Evolutionary conservation across 2,329 filamentous ascomycete genomes (phyloP).

Genomic region (Rhinocladiella mackenziei): DNA sequence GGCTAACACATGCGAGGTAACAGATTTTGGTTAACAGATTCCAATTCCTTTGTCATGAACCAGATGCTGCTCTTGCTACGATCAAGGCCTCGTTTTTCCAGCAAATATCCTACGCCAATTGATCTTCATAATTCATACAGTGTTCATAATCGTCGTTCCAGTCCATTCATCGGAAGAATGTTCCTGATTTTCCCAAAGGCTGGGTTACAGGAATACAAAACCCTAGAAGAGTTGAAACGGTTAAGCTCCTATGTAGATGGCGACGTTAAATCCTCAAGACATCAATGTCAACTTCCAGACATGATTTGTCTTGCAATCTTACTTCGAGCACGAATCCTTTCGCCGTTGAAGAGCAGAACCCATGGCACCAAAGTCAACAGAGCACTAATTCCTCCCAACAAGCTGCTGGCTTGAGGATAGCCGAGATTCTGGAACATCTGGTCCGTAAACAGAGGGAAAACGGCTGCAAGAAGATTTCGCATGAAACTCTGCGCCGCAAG

Average conservation of each 20-base stretch:
- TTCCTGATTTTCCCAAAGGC: no score
- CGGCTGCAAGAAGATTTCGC: constrained; percentile 75
- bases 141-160: no score
- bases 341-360: constrained; percentile 75
- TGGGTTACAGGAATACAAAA: no score
- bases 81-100: no score
- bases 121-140: no score
- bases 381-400: constrained; percentile 68
- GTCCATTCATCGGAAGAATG: background rate
- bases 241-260: background rate
- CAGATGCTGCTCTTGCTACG: no score
- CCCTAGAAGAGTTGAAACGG: no score
- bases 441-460: constrained; percentile 72
- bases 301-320: constrained; percentile 61
- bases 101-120: no score
- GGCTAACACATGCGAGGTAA: no score
- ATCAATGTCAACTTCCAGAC: constrained; percentile 1
- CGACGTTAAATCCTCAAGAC: background rate
- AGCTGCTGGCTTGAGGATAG: constrained; percentile 64
- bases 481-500: constrained; percentile 83
- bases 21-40: no score
- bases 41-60: no score
- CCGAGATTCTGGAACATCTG: constrained; percentile 71
- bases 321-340: constrained; percentile 68
- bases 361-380: constrained; percentile 77